phyloP scores from a whole-genome alignment of 2,329 filamentous ascomycete genomes.

The Neonectria ditissima region DNA sequence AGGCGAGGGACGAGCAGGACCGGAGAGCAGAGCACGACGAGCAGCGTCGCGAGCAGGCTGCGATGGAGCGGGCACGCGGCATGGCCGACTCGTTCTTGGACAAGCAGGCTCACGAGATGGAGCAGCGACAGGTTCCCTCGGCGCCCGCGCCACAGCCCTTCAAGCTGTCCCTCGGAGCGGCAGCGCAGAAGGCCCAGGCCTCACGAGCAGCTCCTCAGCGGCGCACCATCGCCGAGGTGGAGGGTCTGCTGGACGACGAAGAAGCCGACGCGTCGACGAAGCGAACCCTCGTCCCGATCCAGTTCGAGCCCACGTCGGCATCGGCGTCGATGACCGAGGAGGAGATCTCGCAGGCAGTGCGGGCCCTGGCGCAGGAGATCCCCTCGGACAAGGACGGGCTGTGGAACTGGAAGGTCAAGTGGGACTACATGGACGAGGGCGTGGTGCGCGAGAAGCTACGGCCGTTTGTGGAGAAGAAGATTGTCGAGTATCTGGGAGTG shows the following conservation, averaged over 20 bases:
- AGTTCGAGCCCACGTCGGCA: constrained; percentile 78
- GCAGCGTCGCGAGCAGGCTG: constrained; percentile 73
- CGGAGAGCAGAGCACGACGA: constrained; percentile 83
- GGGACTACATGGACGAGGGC: constrained; percentile 87
- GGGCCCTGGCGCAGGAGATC: constrained; percentile 88
- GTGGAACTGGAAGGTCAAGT: constrained; percentile 93
- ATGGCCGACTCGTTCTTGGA: constrained; percentile 94
- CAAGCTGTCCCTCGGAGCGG: constrained; percentile 92
- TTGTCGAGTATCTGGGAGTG: constrained; percentile 94
- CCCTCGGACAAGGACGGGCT: constrained; percentile 86
- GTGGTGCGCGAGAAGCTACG: constrained; percentile 87
- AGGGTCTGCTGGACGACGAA: constrained; percentile 94
- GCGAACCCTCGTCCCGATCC: constrained; percentile 83
- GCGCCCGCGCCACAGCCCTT: constrained; percentile 78
- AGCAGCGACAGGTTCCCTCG: constrained; percentile 55
- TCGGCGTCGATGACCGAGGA: constrained; percentile 80
- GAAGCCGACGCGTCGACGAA: constrained; percentile 80
- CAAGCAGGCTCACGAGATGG: constrained; percentile 82
- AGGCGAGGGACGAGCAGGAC: constrained; percentile 83
- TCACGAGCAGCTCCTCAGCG: constrained; percentile 69
- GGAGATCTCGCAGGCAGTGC: constrained; percentile 84
- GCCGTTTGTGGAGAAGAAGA: constrained; percentile 98
- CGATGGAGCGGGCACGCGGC: constrained; percentile 82
- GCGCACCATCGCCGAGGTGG: constrained; percentile 91
- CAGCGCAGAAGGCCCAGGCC: constrained; percentile 77